Evolutionary conservation across 2,329 filamentous ascomycete species (phyloP), one percentile per base, ranked within the genome.

Genomic region (Venturia pyrina): DNA sequence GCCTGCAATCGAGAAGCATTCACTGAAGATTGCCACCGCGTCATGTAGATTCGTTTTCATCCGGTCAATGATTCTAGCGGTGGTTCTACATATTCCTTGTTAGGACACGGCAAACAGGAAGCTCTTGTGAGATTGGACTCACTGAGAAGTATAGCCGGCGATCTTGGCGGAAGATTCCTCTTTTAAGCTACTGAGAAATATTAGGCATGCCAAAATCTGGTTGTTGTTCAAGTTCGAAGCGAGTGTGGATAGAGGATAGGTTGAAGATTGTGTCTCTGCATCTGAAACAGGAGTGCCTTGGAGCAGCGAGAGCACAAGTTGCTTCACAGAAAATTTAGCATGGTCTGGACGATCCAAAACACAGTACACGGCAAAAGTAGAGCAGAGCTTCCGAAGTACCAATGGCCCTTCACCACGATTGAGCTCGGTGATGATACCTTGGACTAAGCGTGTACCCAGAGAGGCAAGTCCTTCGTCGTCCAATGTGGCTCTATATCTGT

Each of bases 321-420:
- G 41, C 62, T 46, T 43, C 15, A 64, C 62, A 44, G 44, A 50
- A 8, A 56, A n/a, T 37, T 62, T 41, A 43, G 41, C 64, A n/a
- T 43, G 34, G 7, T 34, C 56, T 19, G 65, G 21, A 28, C 28
- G 37, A 15, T 66, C 41, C 46, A 50, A 17, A 13, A 44, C 41
- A 40, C 46, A 66, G 15, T 62, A 62, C n/a, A 66, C 37, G 11
- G 64, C 64, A 32, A 62, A 41, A n/a, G 64, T 62, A 17, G 44
- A 44, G 40, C 64, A 66, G 4, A 66, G 59, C 40, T 66, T 66
- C 34, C 40, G 57, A 24, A 66, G 64, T 24, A 62, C 57, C 15
- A 62, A 21, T 41, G 34, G 11, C n/a, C n/a, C 59, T 13, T 66
- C 64, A 28, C 64, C 64, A 63, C 43, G 40, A 17, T 28, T 19